Conservation (phyloP, 2,329 filamentous ascomycete genomes). For the Metarhizium anisopliae region DNA sequence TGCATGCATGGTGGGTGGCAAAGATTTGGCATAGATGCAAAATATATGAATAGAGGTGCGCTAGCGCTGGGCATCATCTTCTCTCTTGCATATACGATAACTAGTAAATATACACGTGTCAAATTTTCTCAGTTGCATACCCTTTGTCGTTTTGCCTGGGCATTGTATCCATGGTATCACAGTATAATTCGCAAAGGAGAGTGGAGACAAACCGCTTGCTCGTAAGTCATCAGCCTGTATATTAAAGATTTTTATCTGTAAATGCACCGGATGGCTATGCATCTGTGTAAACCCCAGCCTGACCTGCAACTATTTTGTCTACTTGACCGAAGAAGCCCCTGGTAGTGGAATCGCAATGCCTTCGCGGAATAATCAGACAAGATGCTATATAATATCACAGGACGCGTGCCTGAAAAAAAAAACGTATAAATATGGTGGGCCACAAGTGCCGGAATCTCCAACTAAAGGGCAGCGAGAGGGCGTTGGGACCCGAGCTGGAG, state of each 20-base stretch:
- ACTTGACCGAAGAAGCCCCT: background rate
- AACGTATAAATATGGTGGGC: background rate
- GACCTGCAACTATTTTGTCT: background rate
- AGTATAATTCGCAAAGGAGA: no score
- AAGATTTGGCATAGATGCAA: background rate
- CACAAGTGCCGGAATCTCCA: background rate
- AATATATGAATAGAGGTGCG: background rate
- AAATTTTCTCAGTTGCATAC: background rate
- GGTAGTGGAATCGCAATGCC: background rate
- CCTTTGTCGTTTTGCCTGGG: background rate
- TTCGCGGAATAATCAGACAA: background rate
- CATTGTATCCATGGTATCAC: background rate
- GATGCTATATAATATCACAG: background rate
- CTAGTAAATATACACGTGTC: background rate
- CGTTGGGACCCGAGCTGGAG: background rate
- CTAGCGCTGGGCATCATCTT: background rate
- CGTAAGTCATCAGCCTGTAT: background rate
- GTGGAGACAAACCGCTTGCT: no score
- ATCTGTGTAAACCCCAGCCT: background rate
- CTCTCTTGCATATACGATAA: constrained; percentile 5
- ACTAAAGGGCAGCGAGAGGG: background rate
- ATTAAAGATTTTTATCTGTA: background rate
- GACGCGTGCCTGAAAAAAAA: background rate
- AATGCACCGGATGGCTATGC: background rate
- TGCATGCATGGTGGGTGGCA: background rate